Evolutionary conservation across 495 filamentous ascomycete species (phyloP).

Genomic region (Penicillium dipodomyicola): DNA sequence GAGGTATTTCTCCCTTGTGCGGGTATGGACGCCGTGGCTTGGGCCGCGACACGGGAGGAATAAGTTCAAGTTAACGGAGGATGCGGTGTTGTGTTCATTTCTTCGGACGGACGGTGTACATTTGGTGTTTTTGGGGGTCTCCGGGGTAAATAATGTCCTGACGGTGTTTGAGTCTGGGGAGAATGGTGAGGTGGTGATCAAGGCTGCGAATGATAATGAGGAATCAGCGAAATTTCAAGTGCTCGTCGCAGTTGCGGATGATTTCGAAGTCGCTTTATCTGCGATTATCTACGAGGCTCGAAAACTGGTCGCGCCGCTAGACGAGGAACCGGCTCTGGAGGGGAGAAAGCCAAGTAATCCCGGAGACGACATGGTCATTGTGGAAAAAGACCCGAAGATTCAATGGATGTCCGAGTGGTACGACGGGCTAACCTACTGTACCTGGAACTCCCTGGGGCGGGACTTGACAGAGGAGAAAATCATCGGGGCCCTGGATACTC

Average conservation of each 20-base stretch:
- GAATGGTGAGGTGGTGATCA: slow-evolving; percentile 63
- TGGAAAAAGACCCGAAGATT: slow-evolving; percentile 47
- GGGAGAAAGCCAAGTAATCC: slow-evolving; percentile 14
- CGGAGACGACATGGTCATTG: slow-evolving; percentile 39
- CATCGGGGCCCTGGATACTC: slow-evolving; percentile 63
- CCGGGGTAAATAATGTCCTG: slow-evolving; percentile 68
- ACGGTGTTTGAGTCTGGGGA: slow-evolving; percentile 67
- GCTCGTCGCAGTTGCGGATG: slow-evolving; percentile 67
- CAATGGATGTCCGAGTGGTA: slow-evolving; percentile 87
- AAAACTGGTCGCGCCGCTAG: slow-evolving; percentile 54
- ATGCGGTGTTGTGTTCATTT: slow-evolving; percentile 80
- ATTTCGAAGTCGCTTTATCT: slow-evolving; percentile 74
- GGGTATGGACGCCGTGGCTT: slow-evolving; percentile 79
- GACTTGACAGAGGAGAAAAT: slow-evolving; percentile 77
- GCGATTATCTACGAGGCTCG: slow-evolving; percentile 85
- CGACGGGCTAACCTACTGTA: slow-evolving; percentile 80
- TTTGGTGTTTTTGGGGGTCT: slow-evolving; percentile 76
- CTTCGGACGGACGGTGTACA: slow-evolving; percentile 70
- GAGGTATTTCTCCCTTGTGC: slow-evolving; percentile 76
- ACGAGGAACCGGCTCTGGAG: too few relatives aligned
- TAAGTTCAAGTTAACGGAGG: slow-evolving; percentile 64
- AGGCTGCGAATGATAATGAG: slow-evolving; percentile 67
- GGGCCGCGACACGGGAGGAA: slow-evolving; percentile 77
- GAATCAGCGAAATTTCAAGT: slow-evolving; percentile 55
- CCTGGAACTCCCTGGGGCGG: slow-evolving; percentile 91